Conservation (phyloP, 352 stramenopile genomes). For the Lagenidium sp. region DNA sequence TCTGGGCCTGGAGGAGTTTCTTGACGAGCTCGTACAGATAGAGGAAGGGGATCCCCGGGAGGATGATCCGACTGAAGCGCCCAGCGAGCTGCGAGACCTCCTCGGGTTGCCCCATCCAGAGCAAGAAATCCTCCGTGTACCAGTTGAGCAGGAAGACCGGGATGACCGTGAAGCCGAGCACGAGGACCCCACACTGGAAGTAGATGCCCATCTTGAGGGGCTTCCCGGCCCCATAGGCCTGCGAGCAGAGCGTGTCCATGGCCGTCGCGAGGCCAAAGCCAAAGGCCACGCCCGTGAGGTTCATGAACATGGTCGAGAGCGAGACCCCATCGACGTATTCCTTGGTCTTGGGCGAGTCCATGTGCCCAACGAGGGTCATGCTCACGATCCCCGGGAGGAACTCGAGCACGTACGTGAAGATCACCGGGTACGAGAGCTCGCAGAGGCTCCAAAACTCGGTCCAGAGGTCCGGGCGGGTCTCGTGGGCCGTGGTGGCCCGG, state of each 20-base stretch:
- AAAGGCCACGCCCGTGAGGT: constrained; percentile 69
- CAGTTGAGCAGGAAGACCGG: constrained; percentile 67
- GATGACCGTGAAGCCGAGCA: constrained; percentile 45
- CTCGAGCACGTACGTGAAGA: constrained; percentile 67
- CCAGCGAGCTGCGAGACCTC: constrained; percentile 59
- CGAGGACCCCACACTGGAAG: constrained; percentile 66
- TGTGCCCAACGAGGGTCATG: constrained; percentile 55
- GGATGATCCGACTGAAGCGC: constrained; percentile 50
- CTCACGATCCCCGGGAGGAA: constrained; percentile 58
- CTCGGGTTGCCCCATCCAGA: constrained; percentile 47
- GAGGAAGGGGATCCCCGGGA: constrained; percentile 73
- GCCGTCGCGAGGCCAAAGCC: constrained; percentile 76
- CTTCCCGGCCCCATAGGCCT: constrained; percentile 72
- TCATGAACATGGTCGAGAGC: constrained; percentile 72
- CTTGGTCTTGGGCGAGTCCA: constrained; percentile 61
- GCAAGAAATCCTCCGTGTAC: constrained; percentile 54
- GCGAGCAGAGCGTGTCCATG: constrained; percentile 84
- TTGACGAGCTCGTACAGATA: constrained; percentile 83
- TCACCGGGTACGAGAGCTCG: constrained; percentile 44
- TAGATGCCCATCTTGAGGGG: constrained; percentile 76
- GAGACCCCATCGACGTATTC: constrained; percentile 62
- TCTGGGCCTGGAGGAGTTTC: constrained; percentile 82
- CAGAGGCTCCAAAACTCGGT: constrained; percentile 31
- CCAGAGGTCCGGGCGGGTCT: constrained; percentile 11
- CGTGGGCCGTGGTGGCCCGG: constrained; percentile 3